Conservation (phyloP, 192 early-diverging fungal species). For the Paraglomus occultum region DNA sequence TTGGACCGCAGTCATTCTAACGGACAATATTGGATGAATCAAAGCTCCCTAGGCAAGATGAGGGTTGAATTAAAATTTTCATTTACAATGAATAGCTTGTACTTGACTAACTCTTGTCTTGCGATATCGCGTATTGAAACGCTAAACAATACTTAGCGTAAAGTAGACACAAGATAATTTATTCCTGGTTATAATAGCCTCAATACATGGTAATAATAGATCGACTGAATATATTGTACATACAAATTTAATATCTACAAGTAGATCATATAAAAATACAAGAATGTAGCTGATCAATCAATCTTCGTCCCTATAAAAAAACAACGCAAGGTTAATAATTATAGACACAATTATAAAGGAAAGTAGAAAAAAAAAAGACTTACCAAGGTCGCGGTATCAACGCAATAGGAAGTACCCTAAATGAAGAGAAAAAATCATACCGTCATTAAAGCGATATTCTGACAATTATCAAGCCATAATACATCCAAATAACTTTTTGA, state of each 20-base stretch:
- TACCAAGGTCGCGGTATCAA: constrained; percentile 44
- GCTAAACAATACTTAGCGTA: no score
- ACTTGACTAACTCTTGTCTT: no score
- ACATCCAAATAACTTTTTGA: neutral
- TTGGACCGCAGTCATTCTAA: no score
- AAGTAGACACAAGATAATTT: no score
- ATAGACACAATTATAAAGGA: neutral
- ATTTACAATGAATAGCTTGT: no score
- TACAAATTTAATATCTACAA: neutral
- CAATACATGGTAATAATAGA: no score
- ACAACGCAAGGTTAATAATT: neutral
- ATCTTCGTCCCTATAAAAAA: neutral
- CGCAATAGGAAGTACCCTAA: constrained; percentile 45
- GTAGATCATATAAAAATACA: neutral
- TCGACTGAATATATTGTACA: no score
- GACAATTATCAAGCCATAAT: neutral
- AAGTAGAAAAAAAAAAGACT: neutral
- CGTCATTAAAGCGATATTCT: neutral
- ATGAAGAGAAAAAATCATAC: neutral
- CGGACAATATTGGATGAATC: no score
- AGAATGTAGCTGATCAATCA: constrained; percentile 11
- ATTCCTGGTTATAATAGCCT: no score
- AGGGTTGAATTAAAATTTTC: no score
- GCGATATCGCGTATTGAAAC: no score
- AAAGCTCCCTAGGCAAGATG: no score